phyloP scores from a whole-genome alignment of 164 flowering plant species.

The Kalanchoe fedtschenkoi region DNA sequence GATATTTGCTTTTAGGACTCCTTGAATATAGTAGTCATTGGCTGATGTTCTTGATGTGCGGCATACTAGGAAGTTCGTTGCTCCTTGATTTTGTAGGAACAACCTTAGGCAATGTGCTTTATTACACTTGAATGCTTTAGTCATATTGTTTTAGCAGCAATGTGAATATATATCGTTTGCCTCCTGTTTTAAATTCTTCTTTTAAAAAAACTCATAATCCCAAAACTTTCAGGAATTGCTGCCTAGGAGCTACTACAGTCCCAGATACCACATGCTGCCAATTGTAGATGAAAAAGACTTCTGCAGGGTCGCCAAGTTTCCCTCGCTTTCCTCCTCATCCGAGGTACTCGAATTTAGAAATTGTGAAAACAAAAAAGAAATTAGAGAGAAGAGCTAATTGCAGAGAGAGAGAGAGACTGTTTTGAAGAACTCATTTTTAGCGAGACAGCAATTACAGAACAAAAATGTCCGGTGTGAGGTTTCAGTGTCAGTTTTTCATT shows the following conservation, averaged over 20 bases:
- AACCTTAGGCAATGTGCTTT: too few relatives aligned
- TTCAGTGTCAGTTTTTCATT: neutral
- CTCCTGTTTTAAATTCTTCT: neutral
- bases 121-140: neutral
- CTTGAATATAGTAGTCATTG: too few relatives aligned
- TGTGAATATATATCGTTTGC: neutral
- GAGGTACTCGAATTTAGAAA: constrained; percentile 14
- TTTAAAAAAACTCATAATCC: neutral
- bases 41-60: too few relatives aligned
- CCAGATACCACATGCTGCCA: constrained; percentile 13
- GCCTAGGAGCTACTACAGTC: constrained; percentile 28
- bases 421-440: constrained; percentile 19
- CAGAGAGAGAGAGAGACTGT: constrained; percentile 16
- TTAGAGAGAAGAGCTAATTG: constrained; percentile 33
- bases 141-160: neutral
- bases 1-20: too few relatives aligned
- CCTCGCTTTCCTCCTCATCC: constrained; percentile 16
- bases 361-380: constrained; percentile 3
- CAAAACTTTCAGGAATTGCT: constrained; percentile 41
- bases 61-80: too few relatives aligned
- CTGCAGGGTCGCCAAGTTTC: constrained; percentile 18
- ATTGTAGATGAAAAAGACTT: constrained; percentile 26
- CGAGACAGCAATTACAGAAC: neutral
- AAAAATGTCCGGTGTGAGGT: neutral
- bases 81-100: too few relatives aligned